Evolutionary conservation across 352 stramenopile genomes (phyloP).

Genomic region (Porosira glacialis): DNA sequence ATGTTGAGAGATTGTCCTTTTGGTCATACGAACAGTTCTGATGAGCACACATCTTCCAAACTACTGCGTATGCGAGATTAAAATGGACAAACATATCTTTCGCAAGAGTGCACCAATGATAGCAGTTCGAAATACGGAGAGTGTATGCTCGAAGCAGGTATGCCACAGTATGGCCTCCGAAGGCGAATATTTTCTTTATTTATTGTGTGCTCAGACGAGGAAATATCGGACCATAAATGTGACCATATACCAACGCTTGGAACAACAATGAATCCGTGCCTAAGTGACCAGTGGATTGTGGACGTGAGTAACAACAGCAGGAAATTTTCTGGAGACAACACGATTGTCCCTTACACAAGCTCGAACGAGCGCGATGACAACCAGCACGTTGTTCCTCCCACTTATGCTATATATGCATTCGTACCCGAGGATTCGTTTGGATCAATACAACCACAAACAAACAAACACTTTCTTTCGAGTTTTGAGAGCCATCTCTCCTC

Average conservation of each 20-base stretch:
- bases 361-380: conserved; percentile 4
- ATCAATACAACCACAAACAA: conserved; percentile 24
- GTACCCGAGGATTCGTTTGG: conserved; percentile 31
- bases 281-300: conserved; percentile 63
- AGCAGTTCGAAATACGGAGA: conserved; percentile 20
- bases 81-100: conserved; percentile 35
- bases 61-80: conserved; percentile 45
- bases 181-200: conserved; percentile 60
- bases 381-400: conserved; percentile 24
- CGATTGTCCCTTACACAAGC: conserved; percentile 55
- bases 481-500: conserved; percentile 54
- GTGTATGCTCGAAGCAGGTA: conserved; percentile 33
- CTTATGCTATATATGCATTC: conserved; percentile 38
- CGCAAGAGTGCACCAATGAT: conserved; percentile 40
- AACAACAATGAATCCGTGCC: conserved; percentile 79
- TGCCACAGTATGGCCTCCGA: conserved; percentile 29
- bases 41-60: background rate
- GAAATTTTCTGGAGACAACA: conserved; percentile 74
- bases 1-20: conserved; percentile 21
- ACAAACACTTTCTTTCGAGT: conserved; percentile 41
- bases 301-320: conserved; percentile 71
- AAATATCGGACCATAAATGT: conserved; percentile 46
- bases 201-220: conserved; percentile 55
- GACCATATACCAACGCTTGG: conserved; percentile 28
- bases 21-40: conserved; percentile 16